phyloP scores from a whole-genome alignment of 1,139 yeast species.

The Trichomonascaceae sp. region DNA sequence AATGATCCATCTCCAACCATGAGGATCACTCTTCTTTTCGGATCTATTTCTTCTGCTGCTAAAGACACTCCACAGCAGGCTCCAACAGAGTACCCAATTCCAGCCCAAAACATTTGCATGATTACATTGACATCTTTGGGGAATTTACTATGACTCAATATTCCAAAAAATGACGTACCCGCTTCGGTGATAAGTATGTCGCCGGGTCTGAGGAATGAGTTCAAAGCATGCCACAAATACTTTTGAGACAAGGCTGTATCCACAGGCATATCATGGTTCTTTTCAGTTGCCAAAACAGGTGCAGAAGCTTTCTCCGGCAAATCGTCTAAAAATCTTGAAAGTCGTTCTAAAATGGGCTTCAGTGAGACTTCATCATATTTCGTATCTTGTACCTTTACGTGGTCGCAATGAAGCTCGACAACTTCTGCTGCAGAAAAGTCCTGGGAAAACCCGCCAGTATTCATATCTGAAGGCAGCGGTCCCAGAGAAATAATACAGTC shows the following conservation, averaged over 20 bases:
- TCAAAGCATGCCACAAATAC: conserved; percentile 74
- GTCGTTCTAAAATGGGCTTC: conserved; percentile 57
- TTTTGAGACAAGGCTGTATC: conserved; percentile 54
- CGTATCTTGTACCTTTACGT: conserved; percentile 70
- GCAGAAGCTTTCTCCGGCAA: conserved; percentile 7
- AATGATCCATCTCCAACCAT: conserved; percentile 90
- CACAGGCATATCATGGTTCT: conserved; percentile 18
- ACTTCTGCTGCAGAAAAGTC: conserved; percentile 33
- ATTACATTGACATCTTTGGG: conserved; percentile 70
- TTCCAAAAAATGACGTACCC: conserved; percentile 88
- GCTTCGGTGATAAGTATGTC: conserved; percentile 81
- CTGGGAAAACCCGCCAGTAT: conserved; percentile 40
- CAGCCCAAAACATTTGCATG: conserved; percentile 87
- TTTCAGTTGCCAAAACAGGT: conserved; percentile 21
- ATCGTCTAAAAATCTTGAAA: conserved; percentile 26
- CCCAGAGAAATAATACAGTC: conserved; percentile 38
- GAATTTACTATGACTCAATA: conserved; percentile 68
- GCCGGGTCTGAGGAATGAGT: conserved; percentile 70
- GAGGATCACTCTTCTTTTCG: conserved; percentile 63
- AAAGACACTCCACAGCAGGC: conserved; percentile 79
- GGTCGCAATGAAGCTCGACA: conserved; percentile 46
- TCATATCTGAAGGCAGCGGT: conserved; percentile 37
- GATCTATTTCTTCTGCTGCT: conserved; percentile 73
- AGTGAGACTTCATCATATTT: conserved; percentile 72
- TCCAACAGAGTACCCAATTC: conserved; percentile 84